Evolutionary conservation across 108 stramenopile genomes (phyloP).

Genomic region (Nitzschia inconspicua): DNA sequence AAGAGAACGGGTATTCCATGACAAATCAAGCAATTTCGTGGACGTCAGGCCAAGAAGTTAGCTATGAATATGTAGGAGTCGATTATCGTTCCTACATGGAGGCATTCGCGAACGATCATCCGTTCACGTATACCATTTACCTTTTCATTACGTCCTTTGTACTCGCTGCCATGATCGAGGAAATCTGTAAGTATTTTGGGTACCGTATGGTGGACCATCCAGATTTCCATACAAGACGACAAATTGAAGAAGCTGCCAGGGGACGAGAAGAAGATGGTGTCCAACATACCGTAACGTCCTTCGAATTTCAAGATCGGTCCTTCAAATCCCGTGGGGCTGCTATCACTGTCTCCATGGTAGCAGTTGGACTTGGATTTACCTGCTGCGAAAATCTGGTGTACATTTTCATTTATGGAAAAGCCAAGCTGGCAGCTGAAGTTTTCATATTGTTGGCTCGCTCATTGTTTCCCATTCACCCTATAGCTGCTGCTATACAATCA

Average conservation of each 20-base stretch:
- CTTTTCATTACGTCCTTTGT: constrained; percentile 54
- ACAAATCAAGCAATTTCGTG: not conserved
- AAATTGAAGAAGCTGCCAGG: constrained; percentile 52
- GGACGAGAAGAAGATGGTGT: constrained; percentile 23
- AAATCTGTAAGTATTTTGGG: constrained; percentile 83
- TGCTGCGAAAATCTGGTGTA: constrained; percentile 85
- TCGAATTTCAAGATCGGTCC: constrained; percentile 23
- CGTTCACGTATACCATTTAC: constrained; percentile 55
- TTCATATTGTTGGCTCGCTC: constrained; percentile 57
- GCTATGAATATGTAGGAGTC: not conserved
- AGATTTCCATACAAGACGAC: constrained; percentile 60
- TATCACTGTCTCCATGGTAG: constrained; percentile 81
- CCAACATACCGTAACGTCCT: not conserved
- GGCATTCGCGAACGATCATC: constrained; percentile 50
- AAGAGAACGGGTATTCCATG: constrained; percentile 45
- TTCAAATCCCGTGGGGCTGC: constrained; percentile 38
- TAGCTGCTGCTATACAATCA: constrained; percentile 80
- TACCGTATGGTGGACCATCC: constrained; percentile 81
- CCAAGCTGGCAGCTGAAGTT: constrained; percentile 43
- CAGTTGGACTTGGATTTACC: constrained; percentile 75
- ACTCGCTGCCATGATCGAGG: constrained; percentile 72
- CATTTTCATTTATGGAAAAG: constrained; percentile 71
- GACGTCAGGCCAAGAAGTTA: constrained; percentile 4
- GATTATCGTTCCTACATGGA: constrained; percentile 30
- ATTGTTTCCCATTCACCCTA: constrained; percentile 78